Base-by-base conservation (phyloP, 768 basidiomycete species). In the Xerocomellus amylosporus region DNA sequence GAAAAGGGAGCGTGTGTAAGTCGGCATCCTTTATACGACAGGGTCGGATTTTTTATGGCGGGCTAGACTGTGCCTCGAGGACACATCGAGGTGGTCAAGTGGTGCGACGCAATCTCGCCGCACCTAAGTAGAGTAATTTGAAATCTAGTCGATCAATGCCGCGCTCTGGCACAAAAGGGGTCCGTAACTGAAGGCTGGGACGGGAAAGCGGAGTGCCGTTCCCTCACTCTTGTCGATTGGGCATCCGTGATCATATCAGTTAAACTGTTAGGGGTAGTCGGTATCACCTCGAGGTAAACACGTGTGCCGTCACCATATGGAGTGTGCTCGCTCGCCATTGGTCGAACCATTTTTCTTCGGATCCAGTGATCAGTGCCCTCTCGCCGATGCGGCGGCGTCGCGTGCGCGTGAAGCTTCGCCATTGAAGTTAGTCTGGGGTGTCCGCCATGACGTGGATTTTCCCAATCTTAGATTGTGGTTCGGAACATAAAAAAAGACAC, bases 51-150 rank as follows among this genome's bases (percentile, higher is more conserved):
- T 34, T 19, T 46, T 58, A 59, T 51, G 59, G 64, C 58, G 51
- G 53, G 43, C 46, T 46, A 42, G 54, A 55, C 33, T 30, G 45
- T 44, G 65, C 69, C 69, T 71, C 65, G 71, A 71, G 69, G 70
- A 48, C 36, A 7, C 59, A 58, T 70, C 52, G 62, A 67, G 68
- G 64, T 47, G 56, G 49, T 52, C 31, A 15, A n/a, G 24, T 55
- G 37, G 55, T 58, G 46, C 31, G 50, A 42, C 48, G 44, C 46
- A 56, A 54, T 49, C 49, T 50, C 47, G 15, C 43, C 48, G 48
- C 49, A 49, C 53, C 58, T 59, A 50, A 54, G 54, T 58, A 30
- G 55, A 17, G 34, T 8, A 45, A 64, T 67, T 67, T 69, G 55
- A 56, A 64, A 67, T 49, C 12, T 49, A 7, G 64, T 57, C 31